Evolutionary conservation across 164 flowering plant species (phyloP).

Genomic region (Sextonia rubra): DNA sequence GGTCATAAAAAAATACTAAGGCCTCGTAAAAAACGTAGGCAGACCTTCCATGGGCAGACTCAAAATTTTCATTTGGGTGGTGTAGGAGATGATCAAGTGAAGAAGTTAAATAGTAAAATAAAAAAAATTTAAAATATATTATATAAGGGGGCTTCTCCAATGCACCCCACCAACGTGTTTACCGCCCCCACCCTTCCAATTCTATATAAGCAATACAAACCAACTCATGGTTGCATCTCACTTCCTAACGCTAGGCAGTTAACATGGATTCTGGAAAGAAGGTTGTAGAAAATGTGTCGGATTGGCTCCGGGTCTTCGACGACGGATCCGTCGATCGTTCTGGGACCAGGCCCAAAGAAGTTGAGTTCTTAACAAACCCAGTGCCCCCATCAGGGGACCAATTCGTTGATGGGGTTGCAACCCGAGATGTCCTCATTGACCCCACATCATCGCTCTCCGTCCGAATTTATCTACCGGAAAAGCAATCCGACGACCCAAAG

Average conservation of each 20-base stretch:
- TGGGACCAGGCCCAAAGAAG: constrained; percentile 63
- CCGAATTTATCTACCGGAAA: constrained; percentile 57
- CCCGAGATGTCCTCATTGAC: constrained; percentile 34
- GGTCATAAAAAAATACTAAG: too few relatives aligned
- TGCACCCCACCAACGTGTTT: too few relatives aligned
- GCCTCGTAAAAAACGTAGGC: too few relatives aligned
- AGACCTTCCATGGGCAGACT: too few relatives aligned
- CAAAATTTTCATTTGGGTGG: too few relatives aligned
- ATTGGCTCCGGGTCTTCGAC: constrained; percentile 60
- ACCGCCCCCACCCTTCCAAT: too few relatives aligned
- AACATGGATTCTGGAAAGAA: constrained; percentile 17
- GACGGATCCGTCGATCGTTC: constrained; percentile 71
- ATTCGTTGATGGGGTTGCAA: constrained; percentile 56
- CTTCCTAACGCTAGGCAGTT: background rate
- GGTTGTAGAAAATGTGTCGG: constrained; percentile 53
- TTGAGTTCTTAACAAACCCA: constrained; percentile 48
- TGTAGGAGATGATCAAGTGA: too few relatives aligned
- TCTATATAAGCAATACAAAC: too few relatives aligned
- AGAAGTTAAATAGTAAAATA: too few relatives aligned
- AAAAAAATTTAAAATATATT: too few relatives aligned
- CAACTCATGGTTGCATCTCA: background rate
- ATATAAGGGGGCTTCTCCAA: too few relatives aligned
- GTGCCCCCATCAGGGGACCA: constrained; percentile 44
- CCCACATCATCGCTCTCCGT: constrained; percentile 29
- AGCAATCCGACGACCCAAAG: constrained; percentile 10